phyloP scores from a whole-genome alignment of 2,329 filamentous ascomycete species.

The Elsinoe fawcettii region DNA sequence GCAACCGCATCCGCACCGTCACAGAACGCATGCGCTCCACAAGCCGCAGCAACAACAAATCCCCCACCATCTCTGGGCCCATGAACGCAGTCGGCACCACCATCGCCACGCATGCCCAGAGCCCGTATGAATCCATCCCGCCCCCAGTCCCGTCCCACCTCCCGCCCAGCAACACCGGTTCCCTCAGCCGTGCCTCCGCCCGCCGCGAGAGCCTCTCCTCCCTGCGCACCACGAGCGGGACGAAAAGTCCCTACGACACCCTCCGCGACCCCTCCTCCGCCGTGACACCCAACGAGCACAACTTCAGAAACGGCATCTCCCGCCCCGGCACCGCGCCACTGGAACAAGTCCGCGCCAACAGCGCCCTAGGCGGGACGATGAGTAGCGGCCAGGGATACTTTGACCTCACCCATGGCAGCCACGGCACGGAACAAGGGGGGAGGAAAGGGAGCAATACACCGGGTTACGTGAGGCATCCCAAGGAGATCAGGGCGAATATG shows the following conservation, averaged over 20 bases:
- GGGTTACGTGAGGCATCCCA: conserved; percentile 30
- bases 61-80: conserved; percentile 33
- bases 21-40: conserved; percentile 53
- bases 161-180: conserved; percentile 14
- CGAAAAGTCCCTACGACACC: conserved; percentile 28
- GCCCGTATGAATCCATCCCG: conserved; percentile 39
- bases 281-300: background rate
- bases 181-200: background rate
- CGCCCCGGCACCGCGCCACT: conserved; percentile 2
- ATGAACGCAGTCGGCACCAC: conserved; percentile 20
- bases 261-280: background rate
- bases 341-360: conserved; percentile 18
- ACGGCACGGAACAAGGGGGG: background rate
- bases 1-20: conserved; percentile 46
- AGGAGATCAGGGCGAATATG: conserved; percentile 44
- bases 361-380: conserved; percentile 20
- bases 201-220: conserved; percentile 20
- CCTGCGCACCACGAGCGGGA: conserved; percentile 18
- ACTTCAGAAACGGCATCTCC: too few species aligned
- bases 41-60: conserved; percentile 46
- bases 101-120: background rate
- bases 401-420: background rate
- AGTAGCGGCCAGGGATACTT: background rate
- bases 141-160: conserved; percentile 21
- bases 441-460: conserved; percentile 11